phyloP scores from a whole-genome alignment of 2,329 filamentous ascomycete species.

The Scedosporium minutisporum region DNA sequence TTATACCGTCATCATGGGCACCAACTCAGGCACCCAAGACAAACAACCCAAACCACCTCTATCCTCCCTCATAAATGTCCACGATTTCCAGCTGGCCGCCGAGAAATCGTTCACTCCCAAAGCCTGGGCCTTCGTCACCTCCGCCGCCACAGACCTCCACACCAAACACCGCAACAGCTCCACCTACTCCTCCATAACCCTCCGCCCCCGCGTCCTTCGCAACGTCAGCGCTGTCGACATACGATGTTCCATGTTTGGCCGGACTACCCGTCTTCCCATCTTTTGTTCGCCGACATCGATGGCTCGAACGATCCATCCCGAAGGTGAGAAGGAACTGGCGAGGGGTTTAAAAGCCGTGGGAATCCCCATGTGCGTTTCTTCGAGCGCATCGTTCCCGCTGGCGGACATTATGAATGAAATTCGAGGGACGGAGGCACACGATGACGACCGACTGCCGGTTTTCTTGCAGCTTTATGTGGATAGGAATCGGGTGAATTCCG shows the following conservation, averaged over 20 bases:
- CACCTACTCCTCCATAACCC: slow-evolving; percentile 44
- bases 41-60: neutral
- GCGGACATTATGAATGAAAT: slow-evolving; percentile 34
- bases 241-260: slow-evolving; percentile 43
- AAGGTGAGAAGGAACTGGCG: slow-evolving; percentile 52
- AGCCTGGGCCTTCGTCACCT: slow-evolving; percentile 62
- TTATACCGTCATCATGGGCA: neutral
- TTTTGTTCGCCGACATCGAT: slow-evolving; percentile 58
- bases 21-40: neutral
- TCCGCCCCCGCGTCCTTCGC: slow-evolving; percentile 48
- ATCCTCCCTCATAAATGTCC: slow-evolving; percentile 17
- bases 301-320: slow-evolving; percentile 51
- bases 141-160: slow-evolving; percentile 52
- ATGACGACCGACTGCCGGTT: slow-evolving; percentile 15
- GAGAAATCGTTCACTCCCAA: slow-evolving; percentile 46
- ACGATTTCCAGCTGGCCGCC: slow-evolving; percentile 52
- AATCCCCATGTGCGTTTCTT: slow-evolving; percentile 52
- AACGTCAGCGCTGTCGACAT: slow-evolving; percentile 45
- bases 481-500: slow-evolving; percentile 41
- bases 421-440: neutral
- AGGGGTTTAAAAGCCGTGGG: slow-evolving; percentile 39
- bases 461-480: slow-evolving; percentile 58
- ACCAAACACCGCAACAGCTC: slow-evolving; percentile 47
- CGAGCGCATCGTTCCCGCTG: slow-evolving; percentile 49
- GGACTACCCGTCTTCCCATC: slow-evolving; percentile 42